Percentiles rank a stretch among this genome's conserved stretches.
phyloP scores from a whole-genome alignment of 75 land plant genomes.

The Larix kaempferi region DNA sequence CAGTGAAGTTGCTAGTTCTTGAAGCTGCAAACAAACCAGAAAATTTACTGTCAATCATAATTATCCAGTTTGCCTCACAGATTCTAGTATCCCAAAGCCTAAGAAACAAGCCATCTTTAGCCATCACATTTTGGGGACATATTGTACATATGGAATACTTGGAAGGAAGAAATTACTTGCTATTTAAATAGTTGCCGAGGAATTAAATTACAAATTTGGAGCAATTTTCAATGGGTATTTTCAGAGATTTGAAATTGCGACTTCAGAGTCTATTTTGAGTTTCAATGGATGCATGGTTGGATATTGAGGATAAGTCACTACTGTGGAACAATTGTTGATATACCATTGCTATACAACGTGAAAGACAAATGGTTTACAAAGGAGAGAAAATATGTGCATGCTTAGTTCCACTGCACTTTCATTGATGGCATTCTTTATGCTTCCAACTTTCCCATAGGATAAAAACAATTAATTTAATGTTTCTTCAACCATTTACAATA shows the following conservation, averaged over 20 bases:
- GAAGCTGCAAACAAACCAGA: constrained; percentile 55
- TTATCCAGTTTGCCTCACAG: not conserved
- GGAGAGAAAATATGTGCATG: not conserved
- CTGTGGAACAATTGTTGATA: not conserved
- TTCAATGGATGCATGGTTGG: not conserved
- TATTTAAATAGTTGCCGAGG: no score
- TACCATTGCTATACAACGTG: not conserved
- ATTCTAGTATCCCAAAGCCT: no score
- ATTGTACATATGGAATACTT: not conserved
- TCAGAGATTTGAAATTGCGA: not conserved
- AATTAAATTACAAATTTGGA: not conserved
- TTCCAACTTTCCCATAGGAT: not conserved
- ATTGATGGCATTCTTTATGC: not conserved
- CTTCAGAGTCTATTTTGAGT: not conserved
- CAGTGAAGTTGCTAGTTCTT: constrained; percentile 76
- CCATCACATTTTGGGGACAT: not conserved
- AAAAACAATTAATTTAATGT: not conserved
- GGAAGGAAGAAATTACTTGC: no score
- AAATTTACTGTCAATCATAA: not conserved
- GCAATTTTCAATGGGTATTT: not conserved
- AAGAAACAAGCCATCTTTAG: not conserved
- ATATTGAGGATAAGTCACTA: not conserved
- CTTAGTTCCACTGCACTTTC: not conserved
- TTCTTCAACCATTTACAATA: not conserved
- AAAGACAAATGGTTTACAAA: not conserved